Evolutionary conservation across 164 flowering plant genomes (phyloP).

Genomic region (Euptelea pleiosperma): DNA sequence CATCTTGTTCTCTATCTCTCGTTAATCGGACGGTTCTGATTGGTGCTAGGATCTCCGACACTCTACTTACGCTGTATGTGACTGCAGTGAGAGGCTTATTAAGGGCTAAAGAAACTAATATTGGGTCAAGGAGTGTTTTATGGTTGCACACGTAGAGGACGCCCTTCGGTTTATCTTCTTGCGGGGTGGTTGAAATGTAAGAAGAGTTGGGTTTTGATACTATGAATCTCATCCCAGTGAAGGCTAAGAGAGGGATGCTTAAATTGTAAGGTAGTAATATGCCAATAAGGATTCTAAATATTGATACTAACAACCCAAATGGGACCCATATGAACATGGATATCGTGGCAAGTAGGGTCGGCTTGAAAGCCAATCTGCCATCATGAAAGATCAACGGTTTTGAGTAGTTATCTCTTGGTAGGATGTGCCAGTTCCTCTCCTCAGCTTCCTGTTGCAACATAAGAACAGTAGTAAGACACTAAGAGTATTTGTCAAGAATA

Average conservation of each 20-base stretch:
- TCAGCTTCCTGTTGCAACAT: constrained; percentile 35
- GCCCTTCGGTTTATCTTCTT: constrained; percentile 13
- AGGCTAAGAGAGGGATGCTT: constrained; percentile 12
- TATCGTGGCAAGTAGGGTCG: constrained; percentile 38
- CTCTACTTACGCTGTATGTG: constrained; percentile 29
- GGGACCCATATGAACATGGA: constrained; percentile 58
- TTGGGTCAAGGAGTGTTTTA: constrained; percentile 45
- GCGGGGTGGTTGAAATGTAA: neutral
- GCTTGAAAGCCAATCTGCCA: constrained; percentile 53
- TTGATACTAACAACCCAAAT: constrained; percentile 34
- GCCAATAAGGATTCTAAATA: constrained; percentile 20
- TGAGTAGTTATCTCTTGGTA: constrained; percentile 47
- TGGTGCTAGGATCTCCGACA: constrained; percentile 33
- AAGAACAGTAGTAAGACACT: too few relatives aligned
- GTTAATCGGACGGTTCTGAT: constrained; percentile 31
- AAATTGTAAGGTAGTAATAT: constrained; percentile 28
- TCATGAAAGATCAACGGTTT: constrained; percentile 66
- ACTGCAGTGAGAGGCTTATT: constrained; percentile 23
- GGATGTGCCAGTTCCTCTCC: constrained; percentile 26
- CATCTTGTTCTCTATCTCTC: constrained; percentile 30
- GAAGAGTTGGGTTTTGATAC: constrained; percentile 4
- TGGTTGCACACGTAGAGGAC: constrained; percentile 64
- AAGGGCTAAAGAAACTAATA: constrained; percentile 20
- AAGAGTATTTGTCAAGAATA: too few relatives aligned
- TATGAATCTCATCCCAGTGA: constrained; percentile 23